Conservation (phyloP, 192 early-diverging fungal species). For the Umbelopsis sp. region DNA sequence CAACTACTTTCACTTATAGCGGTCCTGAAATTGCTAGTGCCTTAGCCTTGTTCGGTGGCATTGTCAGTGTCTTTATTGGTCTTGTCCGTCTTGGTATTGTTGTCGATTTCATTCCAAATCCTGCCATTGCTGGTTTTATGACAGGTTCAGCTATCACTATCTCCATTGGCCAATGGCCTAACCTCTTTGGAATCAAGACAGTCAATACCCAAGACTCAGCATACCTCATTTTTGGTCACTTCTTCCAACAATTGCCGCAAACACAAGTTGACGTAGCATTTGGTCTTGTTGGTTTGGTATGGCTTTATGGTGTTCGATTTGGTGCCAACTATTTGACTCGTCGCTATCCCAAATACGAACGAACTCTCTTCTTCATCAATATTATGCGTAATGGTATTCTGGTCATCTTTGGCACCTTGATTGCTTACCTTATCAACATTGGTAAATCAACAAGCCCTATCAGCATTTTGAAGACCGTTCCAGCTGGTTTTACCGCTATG, state of each 20-base stretch:
- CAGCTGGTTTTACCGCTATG: constrained; percentile 70
- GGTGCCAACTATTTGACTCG: constrained; percentile 27
- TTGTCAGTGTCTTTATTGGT: constrained; percentile 71
- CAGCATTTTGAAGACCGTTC: constrained; percentile 72
- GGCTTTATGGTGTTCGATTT: constrained; percentile 43
- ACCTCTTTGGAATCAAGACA: constrained; percentile 74
- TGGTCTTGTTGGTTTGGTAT: constrained; percentile 50
- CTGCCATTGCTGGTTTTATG: constrained; percentile 87
- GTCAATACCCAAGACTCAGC: constrained; percentile 71
- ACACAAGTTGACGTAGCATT: constrained; percentile 60
- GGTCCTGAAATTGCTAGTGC: constrained; percentile 59
- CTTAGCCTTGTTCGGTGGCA: constrained; percentile 74
- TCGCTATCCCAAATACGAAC: constrained; percentile 44
- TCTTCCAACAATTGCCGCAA: constrained; percentile 43
- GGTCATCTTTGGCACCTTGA: constrained; percentile 71
- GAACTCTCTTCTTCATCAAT: constrained; percentile 62
- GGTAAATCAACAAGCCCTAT: constrained; percentile 46
- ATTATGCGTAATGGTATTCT: constrained; percentile 75
- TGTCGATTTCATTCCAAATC: constrained; percentile 87
- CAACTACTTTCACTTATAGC: constrained; percentile 6
- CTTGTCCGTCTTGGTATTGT: constrained; percentile 83
- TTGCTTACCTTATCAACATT: constrained; percentile 60
- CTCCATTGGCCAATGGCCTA: constrained; percentile 74
- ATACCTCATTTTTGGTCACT: constrained; percentile 42
- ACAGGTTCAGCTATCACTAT: constrained; percentile 82